These are phyloP conservation scores for Solanum lignicaule DNA, from an alignment of 257 asterid species.

Conservation along the genomic window DNA sequence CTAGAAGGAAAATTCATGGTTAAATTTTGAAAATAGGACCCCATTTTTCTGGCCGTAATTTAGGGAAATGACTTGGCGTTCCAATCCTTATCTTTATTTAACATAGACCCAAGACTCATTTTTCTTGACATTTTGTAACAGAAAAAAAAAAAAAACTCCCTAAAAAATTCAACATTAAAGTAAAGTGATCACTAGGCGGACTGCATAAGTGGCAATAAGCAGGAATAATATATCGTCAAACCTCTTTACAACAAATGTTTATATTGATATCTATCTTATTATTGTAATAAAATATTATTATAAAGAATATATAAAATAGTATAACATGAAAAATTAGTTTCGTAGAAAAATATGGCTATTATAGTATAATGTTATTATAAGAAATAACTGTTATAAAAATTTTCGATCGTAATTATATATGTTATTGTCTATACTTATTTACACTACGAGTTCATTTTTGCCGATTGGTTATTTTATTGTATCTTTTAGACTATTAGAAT, in stretches of 20 bases:
- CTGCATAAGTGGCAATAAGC: constrained; percentile 9
- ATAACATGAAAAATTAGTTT: background rate
- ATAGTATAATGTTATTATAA: background rate
- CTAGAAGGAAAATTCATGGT: background rate
- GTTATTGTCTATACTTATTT: background rate
- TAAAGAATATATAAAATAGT: background rate
- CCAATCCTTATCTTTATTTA: background rate
- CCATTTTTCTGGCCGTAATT: background rate
- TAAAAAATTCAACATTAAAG: background rate
- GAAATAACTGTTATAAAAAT: background rate
- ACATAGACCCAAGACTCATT: background rate
- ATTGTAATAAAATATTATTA: background rate
- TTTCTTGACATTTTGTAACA: background rate
- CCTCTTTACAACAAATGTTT: background rate
- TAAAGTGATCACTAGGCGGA: background rate
- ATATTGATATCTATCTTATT: too few relatives aligned
- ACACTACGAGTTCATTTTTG: background rate
- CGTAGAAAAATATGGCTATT: background rate
- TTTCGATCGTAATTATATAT: background rate
- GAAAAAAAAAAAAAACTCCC: background rate
- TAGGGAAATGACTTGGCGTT: background rate
- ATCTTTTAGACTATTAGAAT: background rate
- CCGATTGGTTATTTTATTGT: background rate
- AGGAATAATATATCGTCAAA: background rate
- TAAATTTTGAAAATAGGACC: background rate